Percentiles rank a stretch among this genome's conserved stretches.
phyloP scores from a whole-genome alignment of 495 filamentous ascomycete genomes.

The Immersiella caudata region DNA sequence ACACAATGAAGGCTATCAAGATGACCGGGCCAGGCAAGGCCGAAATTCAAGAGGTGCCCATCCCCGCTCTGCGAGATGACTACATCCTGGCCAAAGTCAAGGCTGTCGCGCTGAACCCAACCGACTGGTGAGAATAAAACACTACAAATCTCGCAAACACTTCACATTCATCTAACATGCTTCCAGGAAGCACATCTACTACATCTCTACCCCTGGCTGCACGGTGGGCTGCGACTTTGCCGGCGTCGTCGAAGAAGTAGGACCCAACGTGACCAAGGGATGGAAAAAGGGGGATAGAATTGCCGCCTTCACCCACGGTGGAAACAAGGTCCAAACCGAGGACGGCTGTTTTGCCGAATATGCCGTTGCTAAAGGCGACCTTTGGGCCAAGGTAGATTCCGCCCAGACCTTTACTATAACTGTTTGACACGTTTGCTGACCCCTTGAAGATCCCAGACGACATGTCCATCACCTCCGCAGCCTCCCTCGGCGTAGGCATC shows the following conservation, averaged over 20 bases:
- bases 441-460: background rate
- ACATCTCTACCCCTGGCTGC: constrained; percentile 16
- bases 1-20: constrained; percentile 26
- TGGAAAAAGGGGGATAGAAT: constrained; percentile 44
- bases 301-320: constrained; percentile 44
- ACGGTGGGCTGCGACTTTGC: constrained; percentile 48
- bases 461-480: constrained; percentile 2
- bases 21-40: constrained; percentile 24
- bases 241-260: constrained; percentile 47
- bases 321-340: constrained; percentile 30
- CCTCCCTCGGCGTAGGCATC: constrained; percentile 11
- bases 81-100: constrained; percentile 56
- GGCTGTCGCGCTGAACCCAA: constrained; percentile 61
- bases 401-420: background rate
- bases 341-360: constrained; percentile 45
- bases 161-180: too few relatives aligned
- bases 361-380: constrained; percentile 11
- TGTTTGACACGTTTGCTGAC: background rate
- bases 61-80: constrained; percentile 49
- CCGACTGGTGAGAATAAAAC: constrained; percentile 47
- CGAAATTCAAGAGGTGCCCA: constrained; percentile 31
- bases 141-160: background rate
- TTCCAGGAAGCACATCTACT: constrained; percentile 48
- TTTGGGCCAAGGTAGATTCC: background rate
- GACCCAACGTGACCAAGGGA: constrained; percentile 39